Conservation (phyloP, 345 rosid genomes). For the Bruguiera parviflora region DNA sequence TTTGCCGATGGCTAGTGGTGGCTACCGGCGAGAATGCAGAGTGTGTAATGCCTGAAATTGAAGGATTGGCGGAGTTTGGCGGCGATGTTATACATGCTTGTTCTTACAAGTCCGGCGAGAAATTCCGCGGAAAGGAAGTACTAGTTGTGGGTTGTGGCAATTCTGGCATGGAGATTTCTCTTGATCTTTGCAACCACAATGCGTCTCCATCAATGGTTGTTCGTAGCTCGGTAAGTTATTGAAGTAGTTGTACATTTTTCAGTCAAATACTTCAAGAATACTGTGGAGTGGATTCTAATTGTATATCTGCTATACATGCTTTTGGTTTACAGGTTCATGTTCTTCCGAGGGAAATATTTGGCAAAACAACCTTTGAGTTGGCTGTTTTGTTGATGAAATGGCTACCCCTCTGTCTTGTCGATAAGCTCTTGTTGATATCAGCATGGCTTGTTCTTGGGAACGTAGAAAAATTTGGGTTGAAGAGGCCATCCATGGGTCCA, state of each 20-base stretch:
- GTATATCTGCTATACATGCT: neutral
- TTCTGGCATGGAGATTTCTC: constrained; percentile 96
- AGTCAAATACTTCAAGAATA: neutral
- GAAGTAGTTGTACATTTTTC: neutral
- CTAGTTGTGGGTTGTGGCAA: constrained; percentile 93
- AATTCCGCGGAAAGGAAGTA: constrained; percentile 57
- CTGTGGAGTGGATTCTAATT: neutral
- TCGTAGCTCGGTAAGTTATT: constrained; percentile 70
- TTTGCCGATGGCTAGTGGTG: constrained; percentile 91
- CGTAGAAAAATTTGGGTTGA: constrained; percentile 52
- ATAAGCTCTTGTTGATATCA: constrained; percentile 49
- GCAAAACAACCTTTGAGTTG: constrained; percentile 69
- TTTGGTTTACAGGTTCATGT: constrained; percentile 64
- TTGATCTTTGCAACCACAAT: constrained; percentile 70
- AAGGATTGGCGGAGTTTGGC: constrained; percentile 59
- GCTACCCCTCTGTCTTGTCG: constrained; percentile 77
- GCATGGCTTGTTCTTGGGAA: constrained; percentile 60
- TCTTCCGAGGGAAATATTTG: constrained; percentile 76
- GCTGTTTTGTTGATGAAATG: constrained; percentile 53
- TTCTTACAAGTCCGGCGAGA: constrained; percentile 77
- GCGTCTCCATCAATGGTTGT: constrained; percentile 79
- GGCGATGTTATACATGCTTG: constrained; percentile 74
- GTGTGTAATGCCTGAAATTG: constrained; percentile 62
- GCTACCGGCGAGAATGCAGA: constrained; percentile 97
- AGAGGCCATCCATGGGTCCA: constrained; percentile 67